phyloP scores from a whole-genome alignment of 2,329 filamentous ascomycete genomes.

The Hypomyces perniciosus region DNA sequence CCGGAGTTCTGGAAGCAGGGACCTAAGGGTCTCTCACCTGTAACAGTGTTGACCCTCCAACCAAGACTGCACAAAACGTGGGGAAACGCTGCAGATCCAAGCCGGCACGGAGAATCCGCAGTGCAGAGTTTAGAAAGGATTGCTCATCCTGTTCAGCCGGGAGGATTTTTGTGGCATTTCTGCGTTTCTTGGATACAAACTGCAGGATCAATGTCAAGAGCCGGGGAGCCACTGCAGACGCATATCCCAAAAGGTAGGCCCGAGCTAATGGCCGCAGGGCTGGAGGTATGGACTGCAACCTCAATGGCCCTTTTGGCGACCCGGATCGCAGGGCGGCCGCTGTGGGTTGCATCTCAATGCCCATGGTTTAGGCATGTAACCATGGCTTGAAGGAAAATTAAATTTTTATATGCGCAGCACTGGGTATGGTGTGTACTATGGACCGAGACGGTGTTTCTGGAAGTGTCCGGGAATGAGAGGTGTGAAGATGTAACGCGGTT shows the following conservation, averaged over 20 bases:
- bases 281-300: conserved; percentile 37
- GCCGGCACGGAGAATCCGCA: conserved; percentile 43
- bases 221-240: conserved; percentile 51
- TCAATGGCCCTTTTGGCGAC: conserved; percentile 6
- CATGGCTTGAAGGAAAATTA: no score
- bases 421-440: no score
- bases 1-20: neutral
- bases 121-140: conserved; percentile 27
- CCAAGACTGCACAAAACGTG: conserved; percentile 54
- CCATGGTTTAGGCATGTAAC: neutral
- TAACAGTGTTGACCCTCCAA: conserved; percentile 56
- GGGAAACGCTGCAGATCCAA: conserved; percentile 53
- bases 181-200: conserved; percentile 36
- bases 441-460: no score
- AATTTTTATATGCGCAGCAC: no score
- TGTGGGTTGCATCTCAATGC: conserved; percentile 8
- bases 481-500: no score
- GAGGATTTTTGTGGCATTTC: conserved; percentile 23
- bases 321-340: conserved; percentile 5
- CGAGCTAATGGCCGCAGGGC: conserved; percentile 50
- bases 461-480: no score
- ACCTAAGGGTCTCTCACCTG: conserved; percentile 37
- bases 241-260: conserved; percentile 57
- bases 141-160: conserved; percentile 22
- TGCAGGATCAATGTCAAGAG: conserved; percentile 49